Conservation (phyloP, 2,329 filamentous ascomycete genomes). For the Stagonosporopsis vannaccii region DNA sequence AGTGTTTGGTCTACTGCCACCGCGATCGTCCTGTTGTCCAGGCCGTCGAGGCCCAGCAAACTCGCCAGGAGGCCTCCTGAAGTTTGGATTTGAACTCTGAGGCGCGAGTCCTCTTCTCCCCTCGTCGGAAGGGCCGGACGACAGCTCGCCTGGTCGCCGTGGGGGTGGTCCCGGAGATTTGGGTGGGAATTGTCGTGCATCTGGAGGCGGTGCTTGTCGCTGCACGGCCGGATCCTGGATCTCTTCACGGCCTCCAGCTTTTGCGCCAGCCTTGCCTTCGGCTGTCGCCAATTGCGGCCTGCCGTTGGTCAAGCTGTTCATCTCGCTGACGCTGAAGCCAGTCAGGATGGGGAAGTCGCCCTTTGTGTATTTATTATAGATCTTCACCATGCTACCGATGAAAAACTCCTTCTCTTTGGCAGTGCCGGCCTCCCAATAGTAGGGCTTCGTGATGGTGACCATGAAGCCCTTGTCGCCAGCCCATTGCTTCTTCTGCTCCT, state of each 20-base stretch:
- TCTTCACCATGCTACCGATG: slow-evolving; percentile 93
- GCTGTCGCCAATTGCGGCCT: slow-evolving; percentile 41
- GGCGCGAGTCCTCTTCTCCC: slow-evolving; percentile 23
- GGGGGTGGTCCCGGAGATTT: slow-evolving; percentile 33
- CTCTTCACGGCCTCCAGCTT: slow-evolving; percentile 14
- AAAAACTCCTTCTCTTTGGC: slow-evolving; percentile 99
- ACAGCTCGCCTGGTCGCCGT: slow-evolving; percentile 29
- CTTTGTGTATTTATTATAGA: slow-evolving; percentile 90
- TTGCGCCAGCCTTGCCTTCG: slow-evolving; percentile 34
- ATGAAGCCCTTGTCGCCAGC: slow-evolving; percentile 84
- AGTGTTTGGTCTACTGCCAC: slow-evolving; percentile 36
- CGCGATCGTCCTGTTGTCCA: slow-evolving; percentile 28
- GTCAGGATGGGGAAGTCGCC: slow-evolving; percentile 74
- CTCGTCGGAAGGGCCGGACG: slow-evolving; percentile 23
- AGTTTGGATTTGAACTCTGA: slow-evolving; percentile 28
- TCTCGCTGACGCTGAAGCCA: slow-evolving; percentile 82
- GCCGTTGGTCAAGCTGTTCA: slow-evolving; percentile 74
- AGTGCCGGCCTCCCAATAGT: slow-evolving; percentile 95
- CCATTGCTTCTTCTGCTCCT: slow-evolving; percentile 72
- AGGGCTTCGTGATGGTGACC: slow-evolving; percentile 89
- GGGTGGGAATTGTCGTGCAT: slow-evolving; percentile 30
- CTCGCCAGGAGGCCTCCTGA: slow-evolving; percentile 33
- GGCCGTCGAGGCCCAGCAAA: slow-evolving; percentile 31
- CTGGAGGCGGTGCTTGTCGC: slow-evolving; percentile 23
- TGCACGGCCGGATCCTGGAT: slow-evolving; percentile 20